Percentiles rank a stretch among this genome's conserved stretches.
These are phyloP conservation scores for Gossypium longicalyx DNA, from an alignment of 345 rosid genomes.

Conservation along the genomic window DNA sequence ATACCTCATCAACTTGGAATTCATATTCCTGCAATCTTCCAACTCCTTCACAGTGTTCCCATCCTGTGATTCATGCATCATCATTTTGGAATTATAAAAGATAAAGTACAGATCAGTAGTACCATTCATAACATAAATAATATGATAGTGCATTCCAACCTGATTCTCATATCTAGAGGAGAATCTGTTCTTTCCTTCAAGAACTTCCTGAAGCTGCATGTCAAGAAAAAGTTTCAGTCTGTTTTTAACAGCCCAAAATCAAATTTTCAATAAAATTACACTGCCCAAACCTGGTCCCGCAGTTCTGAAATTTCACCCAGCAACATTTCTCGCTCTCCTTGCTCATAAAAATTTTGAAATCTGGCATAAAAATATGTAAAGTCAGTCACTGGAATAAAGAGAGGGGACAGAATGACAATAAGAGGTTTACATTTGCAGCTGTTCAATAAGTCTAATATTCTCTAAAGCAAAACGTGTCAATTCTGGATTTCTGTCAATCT, in stretches of 20 bases:
- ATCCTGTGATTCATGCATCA: constrained; percentile 37
- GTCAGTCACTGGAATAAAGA: constrained; percentile 12
- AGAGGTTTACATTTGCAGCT: constrained; percentile 58
- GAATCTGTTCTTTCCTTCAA: constrained; percentile 38
- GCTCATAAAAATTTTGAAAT: constrained; percentile 58
- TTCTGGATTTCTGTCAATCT: constrained; percentile 56
- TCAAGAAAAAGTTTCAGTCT: constrained; percentile 13
- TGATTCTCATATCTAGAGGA: constrained; percentile 30
- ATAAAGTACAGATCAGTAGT: constrained; percentile 16
- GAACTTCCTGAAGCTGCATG: constrained; percentile 46
- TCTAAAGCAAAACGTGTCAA: constrained; percentile 52
- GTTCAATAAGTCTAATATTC: constrained; percentile 62
- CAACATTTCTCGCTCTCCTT: constrained; percentile 63
- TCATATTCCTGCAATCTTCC: constrained; percentile 59
- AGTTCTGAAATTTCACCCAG: constrained; percentile 62
- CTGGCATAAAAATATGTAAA: constrained; percentile 37
- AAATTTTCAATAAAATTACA: constrained; percentile 5
- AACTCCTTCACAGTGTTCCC: constrained; percentile 47
- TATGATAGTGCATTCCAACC: constrained; percentile 30
- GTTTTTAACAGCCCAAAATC: background rate
- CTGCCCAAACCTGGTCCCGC: constrained; percentile 60
- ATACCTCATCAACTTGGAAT: constrained; percentile 65
- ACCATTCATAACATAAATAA: constrained; percentile 16
- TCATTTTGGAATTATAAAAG: constrained; percentile 10
- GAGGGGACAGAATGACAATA: constrained; percentile 8